Base-by-base conservation (phyloP, 495 filamentous ascomycete species). In the Daldinia bambusicola region DNA sequence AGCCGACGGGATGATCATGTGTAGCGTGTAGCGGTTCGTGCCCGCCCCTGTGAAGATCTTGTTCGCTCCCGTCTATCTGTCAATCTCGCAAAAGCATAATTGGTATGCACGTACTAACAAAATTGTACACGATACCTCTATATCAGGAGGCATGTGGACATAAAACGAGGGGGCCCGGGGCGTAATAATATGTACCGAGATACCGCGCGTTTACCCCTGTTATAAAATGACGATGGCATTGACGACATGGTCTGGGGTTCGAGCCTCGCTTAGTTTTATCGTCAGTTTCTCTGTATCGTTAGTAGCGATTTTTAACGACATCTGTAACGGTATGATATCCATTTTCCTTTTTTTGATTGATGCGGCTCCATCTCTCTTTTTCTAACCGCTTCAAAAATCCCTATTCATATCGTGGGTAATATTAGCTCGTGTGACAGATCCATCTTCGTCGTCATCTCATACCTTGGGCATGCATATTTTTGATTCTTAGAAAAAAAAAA, bases 191-290 rank as follows among this genome's bases (percentile, higher is more conserved):
- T 10, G 63, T 67, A 67, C 55, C 52, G 22, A 7, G 48, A 13
- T 65, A 61, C 64, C 18, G 6, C 60, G 43, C 32, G 52, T 22
- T 22, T 66, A 26, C 68, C 69, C 69, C 51, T 72, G 69, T 55
- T 14, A 2, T 13, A 6, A 6, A 36, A 72, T 72, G 65, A 72
- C 65, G 70, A 67, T 57, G 14, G 70, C 70, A 73, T 73, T 73
- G 70, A 73, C 70, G 66, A 66, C 70, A 69, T 63, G 70, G 70
- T 73, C 65, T 63, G 65, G 70, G 70, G 65, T 65, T 61, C 69
- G 3, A 59, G 64, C 34, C 10, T 16, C 31, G 50, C 31, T 16
- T 48, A 4, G 43, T 48, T 3, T 4, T 48, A 26, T 32, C 37
- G 38, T 48, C 18, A 53, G 38, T 48, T 31, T 59, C 53, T 55